Conservation (phyloP, 495 filamentous ascomycete genomes). For the Filosporella fistucella region DNA sequence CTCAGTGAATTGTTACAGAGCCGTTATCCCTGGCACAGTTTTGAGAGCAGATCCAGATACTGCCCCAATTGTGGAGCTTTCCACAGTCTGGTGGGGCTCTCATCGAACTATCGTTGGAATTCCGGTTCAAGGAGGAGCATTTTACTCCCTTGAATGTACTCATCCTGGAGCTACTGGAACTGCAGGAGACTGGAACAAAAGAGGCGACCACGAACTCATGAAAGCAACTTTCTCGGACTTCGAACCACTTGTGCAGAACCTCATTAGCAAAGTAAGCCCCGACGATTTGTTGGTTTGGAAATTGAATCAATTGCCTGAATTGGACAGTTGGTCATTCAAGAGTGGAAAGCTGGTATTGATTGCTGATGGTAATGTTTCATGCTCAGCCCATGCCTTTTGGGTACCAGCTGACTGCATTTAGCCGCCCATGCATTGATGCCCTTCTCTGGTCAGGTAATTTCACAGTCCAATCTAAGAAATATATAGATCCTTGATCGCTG, state of each 20-base stretch:
- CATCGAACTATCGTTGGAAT: neutral
- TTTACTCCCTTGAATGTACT: neutral
- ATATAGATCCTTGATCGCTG: too few relatives aligned
- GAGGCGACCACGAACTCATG: neutral
- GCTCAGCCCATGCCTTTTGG: too few relatives aligned
- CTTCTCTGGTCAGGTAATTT: too few relatives aligned
- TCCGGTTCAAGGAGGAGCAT: neutral
- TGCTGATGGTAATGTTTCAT: too few relatives aligned
- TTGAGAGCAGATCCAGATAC: neutral
- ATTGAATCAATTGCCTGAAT: too few relatives aligned
- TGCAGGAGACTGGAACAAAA: neutral
- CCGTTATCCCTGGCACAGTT: neutral
- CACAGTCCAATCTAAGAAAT: too few relatives aligned
- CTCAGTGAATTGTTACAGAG: neutral
- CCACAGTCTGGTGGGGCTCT: neutral
- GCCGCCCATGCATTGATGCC: too few relatives aligned
- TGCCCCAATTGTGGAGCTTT: neutral
- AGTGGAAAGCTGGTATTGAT: too few relatives aligned
- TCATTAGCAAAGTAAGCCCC: neutral
- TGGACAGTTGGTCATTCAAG: too few relatives aligned
- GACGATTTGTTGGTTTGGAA: neutral
- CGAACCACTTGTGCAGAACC: neutral
- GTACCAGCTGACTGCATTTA: too few relatives aligned
- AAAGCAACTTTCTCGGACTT: neutral
- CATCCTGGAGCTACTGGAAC: neutral